Percentiles rank a stretch among this genome's conserved stretches.
Evolutionary conservation across 2,329 filamentous ascomycete genomes (phyloP).

Genomic region (Aureobasidium sp.): DNA sequence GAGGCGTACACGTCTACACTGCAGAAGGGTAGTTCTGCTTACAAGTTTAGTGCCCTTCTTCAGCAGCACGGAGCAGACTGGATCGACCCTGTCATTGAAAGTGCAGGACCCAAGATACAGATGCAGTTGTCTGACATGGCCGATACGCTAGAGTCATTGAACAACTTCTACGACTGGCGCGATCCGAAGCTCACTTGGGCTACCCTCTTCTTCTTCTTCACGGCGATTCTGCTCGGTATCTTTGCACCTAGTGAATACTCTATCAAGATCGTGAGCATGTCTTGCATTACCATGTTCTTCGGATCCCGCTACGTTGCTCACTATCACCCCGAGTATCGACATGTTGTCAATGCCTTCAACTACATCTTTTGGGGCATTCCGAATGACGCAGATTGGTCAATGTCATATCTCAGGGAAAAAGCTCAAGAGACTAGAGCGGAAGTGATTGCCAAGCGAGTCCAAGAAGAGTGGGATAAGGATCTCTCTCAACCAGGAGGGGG

Average conservation of each 20-base stretch:
- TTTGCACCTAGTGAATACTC: constrained; percentile 28
- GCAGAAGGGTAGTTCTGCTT: constrained; percentile 25
- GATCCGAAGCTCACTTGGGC: constrained; percentile 27
- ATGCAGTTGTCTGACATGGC: constrained; percentile 32
- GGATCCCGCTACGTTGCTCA: constrained; percentile 29
- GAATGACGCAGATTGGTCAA: constrained; percentile 29
- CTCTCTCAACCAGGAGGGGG: background rate
- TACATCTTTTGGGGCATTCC: constrained; percentile 35
- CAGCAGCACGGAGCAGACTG: constrained; percentile 31
- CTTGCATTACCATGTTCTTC: constrained; percentile 30
- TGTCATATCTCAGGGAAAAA: constrained; percentile 24
- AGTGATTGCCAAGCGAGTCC: constrained; percentile 19
- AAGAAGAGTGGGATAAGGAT: constrained; percentile 14
- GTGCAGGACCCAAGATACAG: constrained; percentile 31
- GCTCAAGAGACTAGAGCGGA: constrained; percentile 23
- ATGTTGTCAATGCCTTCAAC: constrained; percentile 28
- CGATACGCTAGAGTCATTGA: constrained; percentile 30
- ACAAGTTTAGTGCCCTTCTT: constrained; percentile 31
- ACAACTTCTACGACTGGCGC: constrained; percentile 32
- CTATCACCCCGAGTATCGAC: constrained; percentile 30
- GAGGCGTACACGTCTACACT: constrained; percentile 27
- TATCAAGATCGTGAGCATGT: constrained; percentile 30
- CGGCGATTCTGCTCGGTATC: constrained; percentile 26
- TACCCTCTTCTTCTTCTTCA: constrained; percentile 28
- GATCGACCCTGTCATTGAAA: constrained; percentile 31